Evolutionary conservation across 2,329 filamentous ascomycete genomes (phyloP), one percentile per base, ranked within the genome.

Genomic region (Fusarium sp.): DNA sequence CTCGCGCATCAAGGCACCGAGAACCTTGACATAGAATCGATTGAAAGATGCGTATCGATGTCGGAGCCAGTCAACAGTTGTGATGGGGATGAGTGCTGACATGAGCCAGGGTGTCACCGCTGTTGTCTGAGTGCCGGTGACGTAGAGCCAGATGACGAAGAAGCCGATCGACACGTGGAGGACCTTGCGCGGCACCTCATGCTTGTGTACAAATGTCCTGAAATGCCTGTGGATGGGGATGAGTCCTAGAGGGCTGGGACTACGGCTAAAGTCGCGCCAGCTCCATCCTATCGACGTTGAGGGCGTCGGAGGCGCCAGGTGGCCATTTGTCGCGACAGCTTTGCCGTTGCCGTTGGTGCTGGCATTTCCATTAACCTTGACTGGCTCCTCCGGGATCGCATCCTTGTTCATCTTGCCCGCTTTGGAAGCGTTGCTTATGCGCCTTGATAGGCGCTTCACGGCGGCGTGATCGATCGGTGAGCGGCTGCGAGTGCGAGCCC

Each of bases 81-180:
- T 92, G 80, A 98, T 96, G 37, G 96, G 96, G 45, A 98, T 87
- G 47, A 99, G 87, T 4, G 92, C 91, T 9, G 89, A 88, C 82
- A 98, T 91, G 50, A 99, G 89, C 80, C 93, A 94, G 0, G 96
- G 96, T 50, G 95, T 93, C 60, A 99, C 96, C 20, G 92, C 85
- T 22, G 86, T 86, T 1, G 94, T 90, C 82, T 98, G 95, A 6
- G 92, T 89, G 66, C 95, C 96, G 29, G 89, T 90, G 59, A 90
- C 87, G 83, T 98, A 99, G 40, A 98, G 89, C 85, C 92, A 93
- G 54, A 98, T 89, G 22, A 96, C 94, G 70, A 98, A 88, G 85
- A 98, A 98, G 64, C 96, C 96, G 80, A 99, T 99, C 57, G 95
- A 98, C 66, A 98, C 94, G 82, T 99, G 96, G 40, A 99, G 88